Evolutionary conservation across 148 eudicot genomes (phyloP), one percentile per base, ranked within the genome.

Genomic region (Chenopodium album): DNA sequence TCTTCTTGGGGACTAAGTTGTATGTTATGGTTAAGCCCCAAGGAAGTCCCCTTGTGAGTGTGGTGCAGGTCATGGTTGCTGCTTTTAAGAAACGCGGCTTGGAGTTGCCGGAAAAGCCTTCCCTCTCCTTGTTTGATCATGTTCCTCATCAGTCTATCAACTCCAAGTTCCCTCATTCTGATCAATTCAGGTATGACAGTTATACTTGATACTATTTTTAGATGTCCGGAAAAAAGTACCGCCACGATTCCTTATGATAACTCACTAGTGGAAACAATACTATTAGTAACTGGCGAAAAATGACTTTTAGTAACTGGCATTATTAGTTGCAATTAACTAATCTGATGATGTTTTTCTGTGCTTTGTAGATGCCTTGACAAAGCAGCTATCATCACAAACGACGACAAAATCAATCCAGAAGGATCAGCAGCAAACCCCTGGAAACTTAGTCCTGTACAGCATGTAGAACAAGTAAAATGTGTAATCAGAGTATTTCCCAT

Each of bases 381-480:
- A 83, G 94, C 94, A 9, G 90, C 97, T 17, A 88, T 93, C 26
- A 34, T 82, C 59, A 89, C 92, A 4, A 59, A 87, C 2, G 85
- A 89, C 23, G 95, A 92, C 83, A 20, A 52, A 3, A 69, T 87
- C 66, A 88, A 88, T 60, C 28, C 85, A 4, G 93, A 91, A 26
- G 93, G 96, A 81, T 87, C 93, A 60, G 78, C 90, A 37, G 17
- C 73, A 13, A 78, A 90, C 44, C 90, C 89, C 28, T 90, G 97
- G 97, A 89, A 76, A 65, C 92, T 93, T 1, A 85, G 92, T 75
- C 85, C 87, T 44, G 46, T 91, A 16, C 97, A 93, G 37, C 90
- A 90, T 86, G 88, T 87, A 1, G 94, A 93, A 82, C 88, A 90
- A 81, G 84, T 89, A 28, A 93, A 93, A 86, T 90, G 97, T 80